These are phyloP conservation scores for Nannizzia gypsea DNA, from an alignment of 2,329 filamentous ascomycete species.

Conservation along the genomic window DNA sequence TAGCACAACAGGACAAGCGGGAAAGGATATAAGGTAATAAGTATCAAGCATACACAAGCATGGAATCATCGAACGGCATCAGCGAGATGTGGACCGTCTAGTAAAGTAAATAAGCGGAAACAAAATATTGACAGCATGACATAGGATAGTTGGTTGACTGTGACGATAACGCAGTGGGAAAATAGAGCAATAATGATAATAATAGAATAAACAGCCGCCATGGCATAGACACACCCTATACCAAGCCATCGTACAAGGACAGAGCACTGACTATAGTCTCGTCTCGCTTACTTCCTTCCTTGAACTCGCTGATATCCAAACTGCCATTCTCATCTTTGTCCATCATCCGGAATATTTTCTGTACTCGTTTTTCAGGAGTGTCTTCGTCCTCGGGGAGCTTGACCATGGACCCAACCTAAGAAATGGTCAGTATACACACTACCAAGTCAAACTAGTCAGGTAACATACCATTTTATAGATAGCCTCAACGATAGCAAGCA, in stretches of 20 bases:
- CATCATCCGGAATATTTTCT: slow-evolving; percentile 99
- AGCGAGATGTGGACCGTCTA: not conserved
- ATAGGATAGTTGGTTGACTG: not conserved
- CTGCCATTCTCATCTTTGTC: slow-evolving; percentile 99
- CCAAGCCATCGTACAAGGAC: slow-evolving; percentile 89
- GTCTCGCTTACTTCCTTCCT: slow-evolving; percentile 96
- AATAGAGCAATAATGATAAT: no score
- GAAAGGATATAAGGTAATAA: not conserved
- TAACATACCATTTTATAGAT: slow-evolving; percentile 94
- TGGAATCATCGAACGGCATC: slow-evolving; percentile 1
- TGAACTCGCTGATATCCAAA: slow-evolving; percentile 95
- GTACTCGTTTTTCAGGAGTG: slow-evolving; percentile 94
- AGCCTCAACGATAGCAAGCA: slow-evolving; percentile 95
- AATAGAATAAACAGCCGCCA: not conserved
- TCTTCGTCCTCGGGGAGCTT: slow-evolving; percentile 98
- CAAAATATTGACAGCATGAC: not conserved
- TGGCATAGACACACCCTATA: slow-evolving; percentile 40
- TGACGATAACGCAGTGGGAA: no score
- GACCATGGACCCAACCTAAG: slow-evolving; percentile 93
- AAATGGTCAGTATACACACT: not conserved
- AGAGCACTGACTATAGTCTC: slow-evolving; percentile 97
- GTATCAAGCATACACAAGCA: not conserved
- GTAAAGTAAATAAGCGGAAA: not conserved
- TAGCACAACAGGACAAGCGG: not conserved
- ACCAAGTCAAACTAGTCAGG: not conserved